Evolutionary conservation across 129 eudicot species (phyloP).

Genomic region (Pseudognaphalium luteoalbum): DNA sequence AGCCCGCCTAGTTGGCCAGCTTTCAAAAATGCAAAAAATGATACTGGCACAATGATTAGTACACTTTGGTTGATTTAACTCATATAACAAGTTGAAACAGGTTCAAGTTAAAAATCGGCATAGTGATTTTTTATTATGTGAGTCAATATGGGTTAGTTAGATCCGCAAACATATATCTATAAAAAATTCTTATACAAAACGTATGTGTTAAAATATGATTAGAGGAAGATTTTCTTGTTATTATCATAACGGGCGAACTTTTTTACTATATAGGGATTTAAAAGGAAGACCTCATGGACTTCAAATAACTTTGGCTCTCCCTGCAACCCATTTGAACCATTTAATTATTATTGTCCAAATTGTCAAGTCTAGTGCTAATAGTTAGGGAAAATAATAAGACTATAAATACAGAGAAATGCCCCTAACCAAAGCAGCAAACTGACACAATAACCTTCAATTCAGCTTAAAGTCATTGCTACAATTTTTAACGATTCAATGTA

Average conservation of each 20-base stretch:
- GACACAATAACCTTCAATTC: conserved; percentile 11
- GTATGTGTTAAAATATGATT: background rate
- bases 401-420: background rate
- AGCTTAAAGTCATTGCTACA: background rate
- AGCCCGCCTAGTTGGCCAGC: conserved; percentile 10
- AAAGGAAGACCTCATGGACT: background rate
- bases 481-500: no score
- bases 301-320: background rate
- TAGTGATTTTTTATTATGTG: no score
- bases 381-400: background rate
- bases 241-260: background rate
- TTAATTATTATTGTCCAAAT: background rate
- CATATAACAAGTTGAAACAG: no score
- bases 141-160: background rate
- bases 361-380: background rate
- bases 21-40: background rate
- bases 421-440: conserved; percentile 22
- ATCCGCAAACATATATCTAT: background rate
- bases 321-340: background rate
- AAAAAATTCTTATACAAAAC: background rate
- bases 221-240: background rate
- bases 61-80: background rate
- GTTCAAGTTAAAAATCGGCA: no score
- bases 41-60: conserved; percentile 8
- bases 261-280: background rate